phyloP scores from a whole-genome alignment of 208 protist species.

The Jaenimonas drosophilae region DNA sequence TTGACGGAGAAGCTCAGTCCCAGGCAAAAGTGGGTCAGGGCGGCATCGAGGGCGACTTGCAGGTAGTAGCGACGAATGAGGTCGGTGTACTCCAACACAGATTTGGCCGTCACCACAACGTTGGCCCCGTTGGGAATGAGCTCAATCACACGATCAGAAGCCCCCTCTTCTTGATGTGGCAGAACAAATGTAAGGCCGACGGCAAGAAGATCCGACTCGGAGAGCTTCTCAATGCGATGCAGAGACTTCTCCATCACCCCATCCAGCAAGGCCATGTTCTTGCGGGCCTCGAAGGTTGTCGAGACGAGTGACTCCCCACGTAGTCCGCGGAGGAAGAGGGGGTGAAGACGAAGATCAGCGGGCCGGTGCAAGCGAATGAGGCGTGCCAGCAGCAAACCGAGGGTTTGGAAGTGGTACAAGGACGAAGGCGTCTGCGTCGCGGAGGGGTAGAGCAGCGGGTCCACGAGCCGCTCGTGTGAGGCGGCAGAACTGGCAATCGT shows the following conservation, averaged over 20 bases:
- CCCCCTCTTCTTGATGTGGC: conserved; percentile 9
- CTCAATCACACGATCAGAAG: conserved; percentile 5
- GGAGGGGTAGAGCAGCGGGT: conserved; percentile 16
- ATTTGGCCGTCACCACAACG: conserved; percentile 17
- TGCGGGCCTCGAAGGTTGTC: neutral
- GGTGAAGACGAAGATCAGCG: conserved; percentile 43
- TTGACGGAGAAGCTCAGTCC: conserved; percentile 40
- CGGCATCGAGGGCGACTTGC: conserved; percentile 11
- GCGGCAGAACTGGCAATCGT: conserved; percentile 5
- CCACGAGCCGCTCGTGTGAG: conserved; percentile 1
- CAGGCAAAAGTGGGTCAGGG: conserved; percentile 26
- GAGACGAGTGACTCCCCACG: conserved; percentile 12
- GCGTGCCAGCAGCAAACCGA: conserved; percentile 57
- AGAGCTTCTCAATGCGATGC: conserved; percentile 14
- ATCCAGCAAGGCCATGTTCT: conserved; percentile 34
- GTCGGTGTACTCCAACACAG: conserved; percentile 34
- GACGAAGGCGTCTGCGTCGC: conserved; percentile 16
- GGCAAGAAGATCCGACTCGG: conserved; percentile 21
- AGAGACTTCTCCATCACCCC: conserved; percentile 29
- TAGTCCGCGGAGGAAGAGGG: conserved; percentile 37
- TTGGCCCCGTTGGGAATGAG: conserved; percentile 9
- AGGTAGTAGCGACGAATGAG: conserved; percentile 33
- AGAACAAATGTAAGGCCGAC: conserved; percentile 51
- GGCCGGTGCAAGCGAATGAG: conserved; percentile 43
- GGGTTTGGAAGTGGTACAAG: conserved; percentile 43